Conservation (phyloP, 2,329 filamentous ascomycete genomes). For the Trichoderma polysporum region DNA sequence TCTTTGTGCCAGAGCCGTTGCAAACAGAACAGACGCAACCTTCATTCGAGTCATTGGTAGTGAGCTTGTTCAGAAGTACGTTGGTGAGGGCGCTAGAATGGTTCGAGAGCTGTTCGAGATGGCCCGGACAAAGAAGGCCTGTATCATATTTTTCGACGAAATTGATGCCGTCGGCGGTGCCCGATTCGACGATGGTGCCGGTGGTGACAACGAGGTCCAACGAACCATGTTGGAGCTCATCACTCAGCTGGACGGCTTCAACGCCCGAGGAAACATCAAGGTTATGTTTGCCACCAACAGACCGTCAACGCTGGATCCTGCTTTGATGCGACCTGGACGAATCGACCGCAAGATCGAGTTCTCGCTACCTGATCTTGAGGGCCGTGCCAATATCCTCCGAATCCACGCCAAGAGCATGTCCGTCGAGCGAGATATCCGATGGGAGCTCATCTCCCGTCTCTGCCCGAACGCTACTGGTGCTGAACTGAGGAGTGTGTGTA, state of each 20-base stretch:
- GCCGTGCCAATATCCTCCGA: conserved; percentile 92
- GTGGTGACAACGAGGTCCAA: conserved; percentile 96
- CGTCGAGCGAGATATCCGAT: conserved; percentile 96
- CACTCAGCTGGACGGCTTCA: conserved; percentile 94
- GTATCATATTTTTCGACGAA: conserved; percentile 97
- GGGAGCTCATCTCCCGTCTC: conserved; percentile 95
- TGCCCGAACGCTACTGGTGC: conserved; percentile 98
- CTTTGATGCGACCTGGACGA: conserved; percentile 92
- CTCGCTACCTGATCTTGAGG: conserved; percentile 93
- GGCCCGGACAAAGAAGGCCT: conserved; percentile 98
- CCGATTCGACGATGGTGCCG: conserved; percentile 93
- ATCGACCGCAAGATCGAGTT: conserved; percentile 99
- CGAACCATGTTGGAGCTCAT: conserved; percentile 98
- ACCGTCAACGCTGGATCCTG: conserved; percentile 93
- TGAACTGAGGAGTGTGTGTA: conserved; percentile 93
- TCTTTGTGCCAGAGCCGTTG: conserved; percentile 92
- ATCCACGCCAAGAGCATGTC: conserved; percentile 99
- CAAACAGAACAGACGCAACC: conserved; percentile 95
- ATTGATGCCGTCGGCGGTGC: conserved; percentile 95
- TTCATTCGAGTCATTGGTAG: conserved; percentile 99
- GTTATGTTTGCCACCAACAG: conserved; percentile 99
- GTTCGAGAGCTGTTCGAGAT: conserved; percentile 98
- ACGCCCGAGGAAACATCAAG: conserved; percentile 96
- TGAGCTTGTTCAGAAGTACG: conserved; percentile 97
- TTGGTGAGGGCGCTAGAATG: conserved; percentile 97